Percentiles rank a stretch among this genome's conserved stretches.
These are phyloP conservation scores for Myxozyma udenii DNA, from an alignment of 805 yeast species.

Conservation along the genomic window DNA sequence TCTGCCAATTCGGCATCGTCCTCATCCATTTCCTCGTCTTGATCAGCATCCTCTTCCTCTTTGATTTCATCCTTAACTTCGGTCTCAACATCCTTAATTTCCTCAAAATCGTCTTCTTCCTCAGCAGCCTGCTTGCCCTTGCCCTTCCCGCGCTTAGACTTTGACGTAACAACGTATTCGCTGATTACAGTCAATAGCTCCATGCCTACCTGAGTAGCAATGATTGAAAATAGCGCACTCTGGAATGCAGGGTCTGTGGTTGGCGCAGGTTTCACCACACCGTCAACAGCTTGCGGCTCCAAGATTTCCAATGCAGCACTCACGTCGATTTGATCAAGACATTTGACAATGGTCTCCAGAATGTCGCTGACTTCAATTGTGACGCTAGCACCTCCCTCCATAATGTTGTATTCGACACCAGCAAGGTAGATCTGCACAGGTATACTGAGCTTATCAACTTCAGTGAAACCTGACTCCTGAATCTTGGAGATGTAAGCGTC, in stretches of 20 bases:
- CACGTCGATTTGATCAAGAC: conserved; percentile 4
- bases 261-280: conserved; percentile 1
- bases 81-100: conserved; percentile 4
- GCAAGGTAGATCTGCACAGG: conserved; percentile 18
- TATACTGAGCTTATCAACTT: background rate
- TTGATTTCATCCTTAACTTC: conserved; percentile 11
- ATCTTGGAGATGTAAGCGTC: conserved; percentile 19
- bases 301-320: background rate
- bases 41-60: conserved; percentile 21
- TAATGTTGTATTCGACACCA: conserved; percentile 22
- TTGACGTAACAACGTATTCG: conserved; percentile 50
- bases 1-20: conserved; percentile 3
- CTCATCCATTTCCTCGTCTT: conserved; percentile 19
- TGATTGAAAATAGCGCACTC: conserved; percentile 51
- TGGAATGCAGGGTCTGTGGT: conserved; percentile 1
- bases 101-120: conserved; percentile 31
- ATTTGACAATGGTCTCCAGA: background rate
- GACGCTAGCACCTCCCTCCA: conserved; percentile 10
- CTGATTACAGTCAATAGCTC: conserved; percentile 75
- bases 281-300: conserved; percentile 3
- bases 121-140: conserved; percentile 19
- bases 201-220: conserved; percentile 64
- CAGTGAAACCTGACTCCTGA: conserved; percentile 5
- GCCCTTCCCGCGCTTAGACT: background rate
- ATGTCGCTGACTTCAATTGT: conserved; percentile 16